These are phyloP conservation scores for Hymenoscyphus infarciens DNA, from an alignment of 2,329 filamentous ascomycete genomes.

Conservation along the genomic window DNA sequence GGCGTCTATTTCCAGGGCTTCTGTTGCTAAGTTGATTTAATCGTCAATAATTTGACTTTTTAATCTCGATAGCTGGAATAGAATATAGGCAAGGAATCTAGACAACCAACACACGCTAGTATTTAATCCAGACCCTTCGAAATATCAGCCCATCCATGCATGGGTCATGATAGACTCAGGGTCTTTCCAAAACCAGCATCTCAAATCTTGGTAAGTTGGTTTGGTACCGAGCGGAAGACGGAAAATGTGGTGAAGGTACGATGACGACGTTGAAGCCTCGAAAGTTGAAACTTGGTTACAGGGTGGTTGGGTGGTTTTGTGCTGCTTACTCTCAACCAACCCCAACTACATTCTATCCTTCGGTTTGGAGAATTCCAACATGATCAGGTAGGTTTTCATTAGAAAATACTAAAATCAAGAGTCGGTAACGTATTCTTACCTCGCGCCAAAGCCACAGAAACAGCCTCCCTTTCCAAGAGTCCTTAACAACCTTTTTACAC, in stretches of 20 bases:
- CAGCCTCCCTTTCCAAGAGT: too few species aligned
- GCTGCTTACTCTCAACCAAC: too few species aligned
- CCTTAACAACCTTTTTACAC: too few species aligned
- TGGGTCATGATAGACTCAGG: background rate
- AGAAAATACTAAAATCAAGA: too few species aligned
- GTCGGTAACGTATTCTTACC: too few species aligned
- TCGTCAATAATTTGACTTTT: background rate
- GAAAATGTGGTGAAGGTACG: background rate
- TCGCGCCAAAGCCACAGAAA: too few species aligned
- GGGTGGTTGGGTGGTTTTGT: too few species aligned
- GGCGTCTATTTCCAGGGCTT: too few species aligned
- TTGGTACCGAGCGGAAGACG: background rate
- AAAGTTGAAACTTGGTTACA: background rate
- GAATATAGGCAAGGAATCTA: background rate
- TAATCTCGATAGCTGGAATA: background rate
- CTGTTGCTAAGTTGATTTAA: too few species aligned
- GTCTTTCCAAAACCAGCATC: background rate
- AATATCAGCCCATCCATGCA: background rate
- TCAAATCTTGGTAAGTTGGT: background rate
- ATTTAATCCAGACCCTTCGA: background rate
- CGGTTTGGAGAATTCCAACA: too few species aligned
- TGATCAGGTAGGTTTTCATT: too few species aligned
- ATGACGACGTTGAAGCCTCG: background rate
- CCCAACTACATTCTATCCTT: too few species aligned
- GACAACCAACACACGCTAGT: background rate